A percentile compares a stretch with the other conserved stretches of the same genome.
These are phyloP conservation scores for Erodium trifolium DNA, from an alignment of 441 rosid genomes.

Conservation along the genomic window DNA sequence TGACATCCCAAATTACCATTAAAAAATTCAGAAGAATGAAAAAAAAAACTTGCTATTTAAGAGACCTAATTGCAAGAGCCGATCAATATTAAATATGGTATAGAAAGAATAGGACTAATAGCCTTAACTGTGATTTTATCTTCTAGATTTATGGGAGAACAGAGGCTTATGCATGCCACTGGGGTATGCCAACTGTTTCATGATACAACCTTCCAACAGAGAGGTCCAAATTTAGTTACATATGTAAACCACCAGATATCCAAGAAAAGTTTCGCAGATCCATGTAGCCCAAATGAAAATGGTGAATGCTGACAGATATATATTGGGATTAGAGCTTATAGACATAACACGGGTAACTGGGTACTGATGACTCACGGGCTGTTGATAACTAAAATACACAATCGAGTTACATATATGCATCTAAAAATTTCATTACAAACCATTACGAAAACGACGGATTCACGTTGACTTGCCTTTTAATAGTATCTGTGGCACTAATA, in stretches of 20 bases:
- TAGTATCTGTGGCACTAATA: conserved; percentile 94
- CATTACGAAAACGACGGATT: background rate
- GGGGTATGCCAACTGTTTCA: no score
- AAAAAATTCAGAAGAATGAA: background rate
- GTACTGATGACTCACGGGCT: no score
- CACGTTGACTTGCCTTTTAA: conserved; percentile 52
- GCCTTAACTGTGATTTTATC: background rate
- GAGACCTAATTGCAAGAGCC: background rate
- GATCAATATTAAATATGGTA: background rate
- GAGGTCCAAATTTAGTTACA: background rate
- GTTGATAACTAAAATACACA: background rate
- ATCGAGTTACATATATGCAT: background rate
- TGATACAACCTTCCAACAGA: background rate
- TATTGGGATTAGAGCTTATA: background rate
- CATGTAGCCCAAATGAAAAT: background rate
- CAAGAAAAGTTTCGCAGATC: background rate
- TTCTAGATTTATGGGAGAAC: background rate
- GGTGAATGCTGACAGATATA: background rate
- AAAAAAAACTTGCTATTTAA: background rate
- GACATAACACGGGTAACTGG: background rate
- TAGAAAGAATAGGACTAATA: background rate
- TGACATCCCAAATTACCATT: background rate
- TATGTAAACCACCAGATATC: background rate
- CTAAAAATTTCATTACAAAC: conserved; percentile 1
- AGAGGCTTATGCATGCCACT: background rate